Evolutionary conservation across 1,284 basidiomycete genomes (phyloP), one percentile per base, ranked within the genome.

Genomic region (Puccinia novopanici): DNA sequence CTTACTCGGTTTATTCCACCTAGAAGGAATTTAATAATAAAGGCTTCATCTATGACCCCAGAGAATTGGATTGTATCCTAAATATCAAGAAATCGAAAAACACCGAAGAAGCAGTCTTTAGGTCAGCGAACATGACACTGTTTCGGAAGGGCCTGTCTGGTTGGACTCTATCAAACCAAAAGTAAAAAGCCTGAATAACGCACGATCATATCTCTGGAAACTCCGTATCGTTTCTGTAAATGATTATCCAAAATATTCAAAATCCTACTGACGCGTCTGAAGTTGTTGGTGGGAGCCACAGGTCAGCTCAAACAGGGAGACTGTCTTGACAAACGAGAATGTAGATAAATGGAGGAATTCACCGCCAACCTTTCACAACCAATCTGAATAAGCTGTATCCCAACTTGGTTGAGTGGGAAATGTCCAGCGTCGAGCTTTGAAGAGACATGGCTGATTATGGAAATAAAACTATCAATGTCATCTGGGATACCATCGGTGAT

Each of bases 401-500:
- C 88, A 45, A 89, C 85, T 83, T 87, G 81, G 84, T 85, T 50
- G 80, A 90, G 85, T 0, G 90, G 88, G 81, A 87, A 89, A 72
- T 88, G 85, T 0, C 86, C 86, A n/a, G 82, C 83, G 81, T 90
- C 89, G 0, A 90, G 85, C 45, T 88, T 86, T 70, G 86, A 86
- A 17, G 90, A 89, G 17, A 87, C 84, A 27, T 87, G 84, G 13
- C 88, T 86, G 40, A 90, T 90, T 9, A 88, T 88, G 72, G 85
- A 85, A 71, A 87, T 85, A 0, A 88, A 88, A 83, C 89, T 89
- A 83, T 90, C 89, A 42, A 87, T 82, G 22, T 81, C 82, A 90
- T 90, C 88, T 2, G 89, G 87, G 24, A 85, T 87, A 17, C 90
- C 90, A 82, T 91, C 90, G 0, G 90, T 91, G 71, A 91, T 87